These are phyloP conservation scores for Gnaphalium uliginosum DNA, from an alignment of 129 eudicot species.

Conservation along the genomic window DNA sequence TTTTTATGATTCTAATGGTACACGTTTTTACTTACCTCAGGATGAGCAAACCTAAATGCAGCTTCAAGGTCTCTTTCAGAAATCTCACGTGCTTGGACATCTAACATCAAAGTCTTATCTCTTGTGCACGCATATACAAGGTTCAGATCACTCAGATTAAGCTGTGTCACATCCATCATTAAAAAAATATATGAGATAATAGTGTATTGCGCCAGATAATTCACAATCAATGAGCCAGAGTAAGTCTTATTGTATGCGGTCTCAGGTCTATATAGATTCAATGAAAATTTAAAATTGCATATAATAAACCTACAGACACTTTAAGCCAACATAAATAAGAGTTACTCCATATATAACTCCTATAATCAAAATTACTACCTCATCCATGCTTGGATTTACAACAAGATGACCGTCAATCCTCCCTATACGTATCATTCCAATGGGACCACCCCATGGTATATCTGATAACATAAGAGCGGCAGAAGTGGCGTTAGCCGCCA, in stretches of 20 bases:
- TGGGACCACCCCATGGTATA: conserved; percentile 97
- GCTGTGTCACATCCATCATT: conserved; percentile 56
- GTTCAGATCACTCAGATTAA: conserved; percentile 81
- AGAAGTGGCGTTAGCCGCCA: conserved; percentile 98
- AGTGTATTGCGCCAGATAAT: background rate
- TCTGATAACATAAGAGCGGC: conserved; percentile 99
- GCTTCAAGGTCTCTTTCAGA: conserved; percentile 88
- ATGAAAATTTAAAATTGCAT: background rate
- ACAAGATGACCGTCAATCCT: conserved; percentile 78
- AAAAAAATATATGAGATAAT: conserved; percentile 2
- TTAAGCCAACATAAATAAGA: background rate
- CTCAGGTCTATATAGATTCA: conserved; percentile 5
- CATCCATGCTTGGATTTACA: conserved; percentile 95
- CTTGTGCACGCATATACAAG: conserved; percentile 91
- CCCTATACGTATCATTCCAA: conserved; percentile 94
- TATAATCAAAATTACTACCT: conserved; percentile 48
- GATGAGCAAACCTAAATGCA: conserved; percentile 93
- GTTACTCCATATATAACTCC: background rate
- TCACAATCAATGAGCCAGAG: background rate
- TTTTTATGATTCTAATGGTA: background rate
- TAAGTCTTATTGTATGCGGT: background rate
- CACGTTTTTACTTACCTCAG: conserved; percentile 54
- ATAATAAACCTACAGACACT: background rate
- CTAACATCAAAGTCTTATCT: conserved; percentile 95
- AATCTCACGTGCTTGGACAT: conserved; percentile 85